Base-by-base conservation (phyloP, 768 basidiomycete species). In the Russula foetens region DNA sequence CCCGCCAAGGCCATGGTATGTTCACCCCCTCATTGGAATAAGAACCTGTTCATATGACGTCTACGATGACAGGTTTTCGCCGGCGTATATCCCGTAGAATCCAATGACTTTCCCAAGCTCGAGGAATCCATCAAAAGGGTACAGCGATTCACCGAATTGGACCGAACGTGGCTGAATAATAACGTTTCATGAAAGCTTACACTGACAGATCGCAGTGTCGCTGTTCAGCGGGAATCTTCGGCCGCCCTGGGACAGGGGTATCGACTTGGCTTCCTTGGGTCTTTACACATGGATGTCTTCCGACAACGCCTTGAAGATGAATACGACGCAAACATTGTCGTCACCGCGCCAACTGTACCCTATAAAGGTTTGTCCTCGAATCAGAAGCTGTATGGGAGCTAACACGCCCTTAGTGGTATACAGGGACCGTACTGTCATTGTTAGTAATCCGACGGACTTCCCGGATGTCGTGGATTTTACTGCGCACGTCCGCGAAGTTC, bases 271-370 rank as follows among this genome's bases (percentile, higher is more conserved):
- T 99, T 98, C 72, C 79, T 98, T 11, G 97, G 97, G 1, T 92
- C 93, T 6, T 74, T 99, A 59, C 97, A 99, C 70, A 94, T 98
- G 91, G 91, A 96, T 67, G 90, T 95, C 41, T 92, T 93, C 73
- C 86, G 94, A 23, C 97, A 99, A 70, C 83, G 97, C 15, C 77
- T 99, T 4, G 97, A 98, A 72, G 97, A 99, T 67, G 97, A 99
- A 71, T 93, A 97, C 67, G 86, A 92, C 59, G 90, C 94, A 33
- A 93, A 89, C 68, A 85, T 98, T 59, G 93, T 98, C 66, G 83
- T 98, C 57, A 99, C 97, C 12, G 89, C 94, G 3, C 97, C 97
- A 1, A 94, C 94, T 2, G 96, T 98, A 21, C 94, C 96, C 28
- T 94, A 93, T 72, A 89, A 92, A 77, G 74, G 94, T 90, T 55